Evolutionary conservation across 2,329 filamentous ascomycete genomes (phyloP), one percentile per base, ranked within the genome.

Genomic region (Penicillium oxalicum): DNA sequence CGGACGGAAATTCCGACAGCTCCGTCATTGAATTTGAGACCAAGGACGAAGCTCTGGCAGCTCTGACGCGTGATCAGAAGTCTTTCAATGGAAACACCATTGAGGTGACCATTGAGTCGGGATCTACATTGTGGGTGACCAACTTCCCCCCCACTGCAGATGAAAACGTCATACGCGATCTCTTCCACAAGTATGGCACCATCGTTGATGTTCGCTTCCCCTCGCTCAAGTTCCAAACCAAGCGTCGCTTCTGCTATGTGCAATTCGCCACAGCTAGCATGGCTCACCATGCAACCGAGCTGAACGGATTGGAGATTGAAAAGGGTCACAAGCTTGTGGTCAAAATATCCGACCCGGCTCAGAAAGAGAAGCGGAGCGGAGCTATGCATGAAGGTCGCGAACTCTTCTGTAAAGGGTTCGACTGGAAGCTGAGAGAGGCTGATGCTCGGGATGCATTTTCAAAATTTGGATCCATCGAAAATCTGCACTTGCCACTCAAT

Each of bases 241-340:
- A 88, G 59, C 87, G 93, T 29, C 86, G 93, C 25, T 98, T 98
- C 72, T 96, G 91, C 73, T 98, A 98, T 67, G 78, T 96, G 5
- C 88, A 94, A n/a, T 96, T 96, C 65, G 78, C 83, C 41, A 81
- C 82, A 29, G 70, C 78, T 2, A 76, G 77, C n/a, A 79, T 81
- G 45, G 88, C 90, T 0, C 77, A 81, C 35, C 81, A 80, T 42
- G 91, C 91, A 1, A 85, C 84, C 0, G 72, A 81, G 50, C 78
- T 95, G 42, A 79, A 96, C 61, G 86, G 86, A 26, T 83, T 78
- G 48, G 66, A 83, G 24, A 70, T 95, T 0, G 86, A 85, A 25
- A 82, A 81, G 26, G 79, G 80, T 27, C 83, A 84, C 57, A 83
- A 79, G 56, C 76, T 98, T 0, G 70, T 84, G 36, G 87, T 82